Percentiles rank a stretch among this genome's conserved stretches.
Conservation (phyloP, 208 protist species). For the Wallacemonas sp. region DNA sequence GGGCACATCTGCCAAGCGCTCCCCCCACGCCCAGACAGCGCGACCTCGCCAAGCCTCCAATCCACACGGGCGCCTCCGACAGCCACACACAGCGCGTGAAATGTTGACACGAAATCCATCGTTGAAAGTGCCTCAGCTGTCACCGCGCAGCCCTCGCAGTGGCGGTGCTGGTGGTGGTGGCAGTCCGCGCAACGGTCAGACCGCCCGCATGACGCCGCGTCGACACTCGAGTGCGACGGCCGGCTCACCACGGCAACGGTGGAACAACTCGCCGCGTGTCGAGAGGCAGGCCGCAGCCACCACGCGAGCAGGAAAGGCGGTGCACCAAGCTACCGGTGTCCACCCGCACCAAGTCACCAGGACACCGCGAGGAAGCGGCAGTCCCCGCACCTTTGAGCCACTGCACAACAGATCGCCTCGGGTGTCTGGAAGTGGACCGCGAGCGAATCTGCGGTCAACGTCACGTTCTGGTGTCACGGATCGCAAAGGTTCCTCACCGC, state of each 20-base stretch:
- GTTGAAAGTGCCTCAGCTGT: too few species aligned
- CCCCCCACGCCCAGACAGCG: not conserved
- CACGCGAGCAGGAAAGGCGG: too few species aligned
- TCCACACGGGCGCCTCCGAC: not conserved
- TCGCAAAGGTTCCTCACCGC: too few species aligned
- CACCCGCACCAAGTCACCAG: not conserved
- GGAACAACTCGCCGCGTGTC: not conserved
- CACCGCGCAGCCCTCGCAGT: too few species aligned
- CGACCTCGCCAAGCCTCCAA: not conserved
- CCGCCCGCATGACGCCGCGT: too few species aligned
- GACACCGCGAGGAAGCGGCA: not conserved
- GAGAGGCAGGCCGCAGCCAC: not conserved
- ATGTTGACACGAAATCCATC: too few species aligned
- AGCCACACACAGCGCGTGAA: not conserved
- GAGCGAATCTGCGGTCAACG: too few species aligned
- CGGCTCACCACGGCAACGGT: not conserved
- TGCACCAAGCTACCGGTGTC: too few species aligned
- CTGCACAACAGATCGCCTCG: not conserved
- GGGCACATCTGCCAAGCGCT: not conserved
- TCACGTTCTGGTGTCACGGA: too few species aligned
- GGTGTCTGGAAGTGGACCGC: not conserved
- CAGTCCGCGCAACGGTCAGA: not conserved
- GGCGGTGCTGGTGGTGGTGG: not conserved
- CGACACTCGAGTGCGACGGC: not conserved
- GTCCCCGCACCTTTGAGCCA: not conserved